Conservation (phyloP, 164 flowering plant genomes). For the Nelumbo lutea region DNA sequence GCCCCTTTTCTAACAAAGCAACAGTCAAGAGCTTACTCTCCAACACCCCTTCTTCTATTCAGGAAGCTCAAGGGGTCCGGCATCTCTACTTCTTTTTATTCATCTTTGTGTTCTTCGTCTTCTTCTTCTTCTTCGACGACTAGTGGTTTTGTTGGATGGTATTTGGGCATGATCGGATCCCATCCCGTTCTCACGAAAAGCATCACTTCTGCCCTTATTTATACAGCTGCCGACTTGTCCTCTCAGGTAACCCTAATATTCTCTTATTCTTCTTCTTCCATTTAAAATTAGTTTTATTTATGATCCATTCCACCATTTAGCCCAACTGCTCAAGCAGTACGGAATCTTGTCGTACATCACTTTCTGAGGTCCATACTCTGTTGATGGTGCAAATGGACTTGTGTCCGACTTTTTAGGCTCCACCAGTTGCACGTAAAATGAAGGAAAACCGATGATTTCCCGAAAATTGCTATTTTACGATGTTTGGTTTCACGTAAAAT, state of each 20-base stretch:
- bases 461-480: too few species aligned
- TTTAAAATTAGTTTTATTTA: too few species aligned
- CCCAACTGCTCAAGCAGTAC: too few species aligned
- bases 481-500: too few species aligned
- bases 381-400: too few species aligned
- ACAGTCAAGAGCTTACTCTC: constrained; percentile 20
- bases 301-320: too few species aligned
- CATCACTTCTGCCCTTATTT: constrained; percentile 60
- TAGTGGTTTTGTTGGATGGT: constrained; percentile 63
- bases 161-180: constrained; percentile 62
- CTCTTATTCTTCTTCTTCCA: not conserved
- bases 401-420: too few species aligned
- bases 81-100: constrained; percentile 9
- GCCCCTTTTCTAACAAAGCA: not conserved
- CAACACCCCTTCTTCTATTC: constrained; percentile 11
- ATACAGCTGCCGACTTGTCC: constrained; percentile 77
- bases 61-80: constrained; percentile 24
- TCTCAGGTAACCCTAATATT: constrained; percentile 58
- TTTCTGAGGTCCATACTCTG: too few species aligned
- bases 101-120: constrained; percentile 1
- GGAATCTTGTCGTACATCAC: too few species aligned
- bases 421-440: too few species aligned
- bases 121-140: constrained; percentile 16
- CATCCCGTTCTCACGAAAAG: constrained; percentile 77
- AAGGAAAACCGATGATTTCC: too few species aligned